These are phyloP conservation scores for Ziziphus jujuba DNA, from an alignment of 306 rosid genomes.

Conservation along the genomic window DNA sequence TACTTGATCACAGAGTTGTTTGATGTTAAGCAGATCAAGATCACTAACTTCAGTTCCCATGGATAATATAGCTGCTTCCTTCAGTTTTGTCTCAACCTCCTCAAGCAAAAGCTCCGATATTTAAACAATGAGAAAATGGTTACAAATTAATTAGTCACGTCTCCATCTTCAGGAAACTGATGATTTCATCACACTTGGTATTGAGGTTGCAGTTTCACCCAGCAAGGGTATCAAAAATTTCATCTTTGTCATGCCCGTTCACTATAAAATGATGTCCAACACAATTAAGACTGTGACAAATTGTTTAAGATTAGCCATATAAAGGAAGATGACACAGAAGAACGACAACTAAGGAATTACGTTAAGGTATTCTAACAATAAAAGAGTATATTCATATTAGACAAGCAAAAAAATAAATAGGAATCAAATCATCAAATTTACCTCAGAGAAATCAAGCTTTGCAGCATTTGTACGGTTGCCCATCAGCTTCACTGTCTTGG, in stretches of 20 bases:
- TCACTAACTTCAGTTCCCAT: constrained; percentile 99
- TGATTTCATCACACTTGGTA: too few relatives aligned
- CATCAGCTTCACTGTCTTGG: constrained; percentile 86
- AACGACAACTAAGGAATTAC: background rate
- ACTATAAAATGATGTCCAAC: background rate
- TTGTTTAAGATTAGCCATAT: background rate
- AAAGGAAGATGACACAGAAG: background rate
- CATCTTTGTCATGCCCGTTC: background rate
- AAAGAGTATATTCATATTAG: background rate
- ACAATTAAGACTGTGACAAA: background rate
- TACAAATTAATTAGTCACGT: background rate
- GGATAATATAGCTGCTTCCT: constrained; percentile 85
- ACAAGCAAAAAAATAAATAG: background rate
- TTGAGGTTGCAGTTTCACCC: too few relatives aligned
- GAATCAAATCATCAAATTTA: constrained; percentile 12
- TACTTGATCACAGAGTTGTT: constrained; percentile 89
- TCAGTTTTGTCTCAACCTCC: constrained; percentile 75
- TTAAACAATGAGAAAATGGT: background rate
- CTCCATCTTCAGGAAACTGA: too few relatives aligned
- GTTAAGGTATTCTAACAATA: background rate
- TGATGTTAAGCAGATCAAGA: constrained; percentile 75
- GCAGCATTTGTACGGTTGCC: constrained; percentile 88
- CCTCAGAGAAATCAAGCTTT: constrained; percentile 88
- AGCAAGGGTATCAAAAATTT: background rate
- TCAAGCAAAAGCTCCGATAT: constrained; percentile 60